Conservation (phyloP, 331 rosid species). For the Acacia concinna region DNA sequence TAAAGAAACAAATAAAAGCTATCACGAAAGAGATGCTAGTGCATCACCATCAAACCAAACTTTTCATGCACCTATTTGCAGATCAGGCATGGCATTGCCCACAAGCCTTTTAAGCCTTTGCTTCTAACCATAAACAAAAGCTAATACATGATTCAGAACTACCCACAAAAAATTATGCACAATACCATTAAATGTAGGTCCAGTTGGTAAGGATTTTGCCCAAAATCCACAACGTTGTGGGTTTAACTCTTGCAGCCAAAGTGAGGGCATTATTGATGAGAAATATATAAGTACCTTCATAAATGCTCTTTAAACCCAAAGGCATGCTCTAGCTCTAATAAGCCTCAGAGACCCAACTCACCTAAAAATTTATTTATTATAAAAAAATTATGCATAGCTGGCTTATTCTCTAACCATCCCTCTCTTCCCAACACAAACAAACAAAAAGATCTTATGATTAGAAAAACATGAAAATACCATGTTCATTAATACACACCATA, state of each 20-base stretch:
- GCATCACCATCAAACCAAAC: slow-evolving; percentile 5
- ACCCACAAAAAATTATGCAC: not conserved
- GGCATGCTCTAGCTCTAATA: not conserved
- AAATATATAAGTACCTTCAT: not conserved
- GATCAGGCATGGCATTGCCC: not conserved
- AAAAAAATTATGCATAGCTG: not conserved
- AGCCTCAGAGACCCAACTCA: not conserved
- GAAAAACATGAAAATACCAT: not conserved
- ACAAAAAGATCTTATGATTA: not conserved
- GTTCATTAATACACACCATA: not conserved
- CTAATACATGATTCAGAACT: not conserved
- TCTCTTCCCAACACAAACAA: not conserved
- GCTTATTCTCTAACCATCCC: not conserved
- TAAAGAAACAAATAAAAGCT: not conserved
- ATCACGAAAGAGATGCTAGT: not conserved
- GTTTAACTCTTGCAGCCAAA: not conserved
- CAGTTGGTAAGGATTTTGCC: not conserved
- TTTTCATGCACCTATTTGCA: not conserved
- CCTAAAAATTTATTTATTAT: not conserved
- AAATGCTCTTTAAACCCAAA: too few species aligned
- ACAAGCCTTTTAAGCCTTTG: not conserved
- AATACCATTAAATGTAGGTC: not conserved
- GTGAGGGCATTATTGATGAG: not conserved
- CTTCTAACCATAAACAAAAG: not conserved
- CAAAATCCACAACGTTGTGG: not conserved